A percentile compares a stretch with the other conserved stretches of the same genome.
Evolutionary conservation across 345 rosid species (phyloP).

Genomic region (Aquilaria yunnanensis): DNA sequence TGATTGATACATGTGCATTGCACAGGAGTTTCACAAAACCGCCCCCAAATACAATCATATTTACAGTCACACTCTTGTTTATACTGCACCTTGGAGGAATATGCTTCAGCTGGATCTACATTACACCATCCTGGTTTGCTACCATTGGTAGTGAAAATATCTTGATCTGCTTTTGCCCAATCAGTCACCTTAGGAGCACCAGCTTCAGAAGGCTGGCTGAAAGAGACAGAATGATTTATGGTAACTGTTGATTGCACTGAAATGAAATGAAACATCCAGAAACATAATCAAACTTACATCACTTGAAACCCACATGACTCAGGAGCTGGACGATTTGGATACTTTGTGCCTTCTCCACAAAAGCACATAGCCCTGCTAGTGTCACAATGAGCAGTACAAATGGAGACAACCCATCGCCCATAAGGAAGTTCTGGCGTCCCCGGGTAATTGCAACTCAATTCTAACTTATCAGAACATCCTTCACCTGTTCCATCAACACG

Average conservation of each 20-base stretch:
- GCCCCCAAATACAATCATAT: conserved; percentile 82
- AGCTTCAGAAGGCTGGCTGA: conserved; percentile 59
- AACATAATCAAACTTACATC: conserved; percentile 39
- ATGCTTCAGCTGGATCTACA: conserved; percentile 78
- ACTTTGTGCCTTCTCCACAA: conserved; percentile 97
- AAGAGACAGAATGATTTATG: conserved; percentile 15
- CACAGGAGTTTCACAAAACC: conserved; percentile 84
- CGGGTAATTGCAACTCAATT: conserved; percentile 67
- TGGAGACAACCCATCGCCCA: conserved; percentile 90
- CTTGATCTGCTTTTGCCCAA: conserved; percentile 80
- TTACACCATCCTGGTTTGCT: conserved; percentile 96
- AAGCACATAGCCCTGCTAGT: conserved; percentile 92
- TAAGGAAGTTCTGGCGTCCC: conserved; percentile 64
- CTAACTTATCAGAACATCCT: conserved; percentile 61
- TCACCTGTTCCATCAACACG: conserved; percentile 48
- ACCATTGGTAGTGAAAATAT: conserved; percentile 59
- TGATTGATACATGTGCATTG: conserved; percentile 76
- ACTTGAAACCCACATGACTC: conserved; percentile 85
- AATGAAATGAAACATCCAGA: background rate
- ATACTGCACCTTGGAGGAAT: conserved; percentile 46
- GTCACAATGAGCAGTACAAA: conserved; percentile 83
- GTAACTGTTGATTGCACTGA: conserved; percentile 1
- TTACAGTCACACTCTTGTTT: conserved; percentile 96
- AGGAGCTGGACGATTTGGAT: conserved; percentile 88
- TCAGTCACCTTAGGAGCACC: conserved; percentile 57